Base-by-base conservation (phyloP, 1,284 basidiomycete genomes). In the Cryptococcus sp. region DNA sequence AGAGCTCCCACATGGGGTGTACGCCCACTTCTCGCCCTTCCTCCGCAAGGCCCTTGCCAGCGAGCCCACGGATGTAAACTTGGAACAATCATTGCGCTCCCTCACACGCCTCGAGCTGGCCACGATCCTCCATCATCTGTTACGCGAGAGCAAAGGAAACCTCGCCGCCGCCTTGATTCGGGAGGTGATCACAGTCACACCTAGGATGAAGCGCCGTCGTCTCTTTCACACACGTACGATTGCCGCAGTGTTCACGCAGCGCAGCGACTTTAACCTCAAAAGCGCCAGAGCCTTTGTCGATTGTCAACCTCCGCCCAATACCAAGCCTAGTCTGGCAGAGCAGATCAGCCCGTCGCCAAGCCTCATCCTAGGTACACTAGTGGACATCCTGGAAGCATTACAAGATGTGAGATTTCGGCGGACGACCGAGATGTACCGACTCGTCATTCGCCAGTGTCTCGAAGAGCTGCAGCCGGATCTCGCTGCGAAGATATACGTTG, bases 401-500 rank as follows among this genome's bases (percentile, higher is more conserved):
- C 71, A 71, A 45, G 58, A 62, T 4, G 59, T 70, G 8, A 69
- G 75, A 23, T 66, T 70, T 31, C 67, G 52, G 3, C 64, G 78
- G 5, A 66, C 72, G 0, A 27, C 53, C 3, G 47, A 50, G 27
- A 61, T 77, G 11, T 80, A 78, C 60, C 48, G 56, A 0, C 52
- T 64, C n/a, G 50, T 66, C 20, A 68, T 77, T 25, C 40, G 53
- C 16, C 65, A 65, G 45, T 70, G 67, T 19, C 47, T 74, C 8
- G 53, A 54, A 7, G 68, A 73, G 20, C 55, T 64, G 5, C 59
- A 66, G 19, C 66, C 67, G 3, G 75, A 78, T 54, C 49, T 65
- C 13, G 78, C 78, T 0, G 77, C 78, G 0, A 70, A 72, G 54
- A 66, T 78, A 3, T 79, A 72, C 55, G 77, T 74, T 16, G 74